Evolutionary conservation across 1,284 basidiomycete species (phyloP).

Genomic region (Ceratobasidium sp.): DNA sequence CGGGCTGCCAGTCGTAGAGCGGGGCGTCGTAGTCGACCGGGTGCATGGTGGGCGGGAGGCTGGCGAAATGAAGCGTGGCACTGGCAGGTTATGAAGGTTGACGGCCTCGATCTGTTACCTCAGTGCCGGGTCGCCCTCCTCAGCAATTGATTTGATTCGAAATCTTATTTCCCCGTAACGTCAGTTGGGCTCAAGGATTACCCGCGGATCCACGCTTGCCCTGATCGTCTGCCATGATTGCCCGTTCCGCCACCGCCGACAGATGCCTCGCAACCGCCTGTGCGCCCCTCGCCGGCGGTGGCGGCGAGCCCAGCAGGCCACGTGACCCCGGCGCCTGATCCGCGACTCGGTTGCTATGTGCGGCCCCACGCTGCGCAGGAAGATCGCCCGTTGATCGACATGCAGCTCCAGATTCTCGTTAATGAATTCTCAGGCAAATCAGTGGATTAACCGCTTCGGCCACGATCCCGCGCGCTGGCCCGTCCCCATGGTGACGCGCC

Average conservation of each 20-base stretch:
- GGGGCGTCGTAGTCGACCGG: background rate
- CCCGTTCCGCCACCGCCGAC: constrained; percentile 26
- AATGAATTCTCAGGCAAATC: constrained; percentile 19
- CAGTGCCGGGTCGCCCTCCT: constrained; percentile 20
- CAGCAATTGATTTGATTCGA: constrained; percentile 42
- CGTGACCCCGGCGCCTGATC: constrained; percentile 11
- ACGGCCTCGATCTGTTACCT: constrained; percentile 34
- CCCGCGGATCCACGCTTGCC: constrained; percentile 28
- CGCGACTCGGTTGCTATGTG: background rate
- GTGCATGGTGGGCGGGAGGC: constrained; percentile 16
- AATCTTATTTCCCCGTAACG: constrained; percentile 45
- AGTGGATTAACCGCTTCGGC: constrained; percentile 8
- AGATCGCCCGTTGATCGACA: constrained; percentile 19
- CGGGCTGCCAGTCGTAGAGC: constrained; percentile 5
- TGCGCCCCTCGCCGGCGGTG: constrained; percentile 3
- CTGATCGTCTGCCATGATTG: constrained; percentile 28
- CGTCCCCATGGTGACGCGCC: constrained; percentile 2
- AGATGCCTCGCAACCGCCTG: constrained; percentile 13
- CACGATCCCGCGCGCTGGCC: background rate
- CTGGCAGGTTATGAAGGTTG: background rate
- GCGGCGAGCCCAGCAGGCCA: no score
- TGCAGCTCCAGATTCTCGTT: constrained; percentile 10
- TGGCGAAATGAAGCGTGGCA: constrained; percentile 37
- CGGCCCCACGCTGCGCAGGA: background rate
- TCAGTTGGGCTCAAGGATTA: constrained; percentile 31